Evolutionary conservation across 169 alveolate species (phyloP).

Genomic region (Plasmodium gonderi): DNA sequence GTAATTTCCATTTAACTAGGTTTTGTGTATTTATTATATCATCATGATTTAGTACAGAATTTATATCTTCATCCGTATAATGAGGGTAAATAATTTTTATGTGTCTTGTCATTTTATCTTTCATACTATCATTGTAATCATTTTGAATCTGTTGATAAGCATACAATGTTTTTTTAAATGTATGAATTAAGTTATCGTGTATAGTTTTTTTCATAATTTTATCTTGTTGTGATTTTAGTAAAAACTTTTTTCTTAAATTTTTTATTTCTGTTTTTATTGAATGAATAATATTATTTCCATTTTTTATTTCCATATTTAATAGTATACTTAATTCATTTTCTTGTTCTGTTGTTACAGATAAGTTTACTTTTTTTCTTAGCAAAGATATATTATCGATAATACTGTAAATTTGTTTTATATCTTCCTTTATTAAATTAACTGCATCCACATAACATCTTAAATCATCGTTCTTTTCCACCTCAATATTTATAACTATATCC

Average conservation of each 20-base stretch:
- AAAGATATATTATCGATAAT: slow-evolving; percentile 20
- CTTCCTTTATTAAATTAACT: slow-evolving; percentile 41
- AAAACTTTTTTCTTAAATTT: slow-evolving; percentile 30
- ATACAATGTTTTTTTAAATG: slow-evolving; percentile 65
- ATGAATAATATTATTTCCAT: slow-evolving; percentile 29
- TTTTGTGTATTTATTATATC: slow-evolving; percentile 65
- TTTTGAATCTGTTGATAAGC: slow-evolving; percentile 45
- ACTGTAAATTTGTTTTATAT: slow-evolving; percentile 21
- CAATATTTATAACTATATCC: slow-evolving; percentile 25
- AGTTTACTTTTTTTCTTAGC: slow-evolving; percentile 56
- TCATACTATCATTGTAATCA: slow-evolving; percentile 35
- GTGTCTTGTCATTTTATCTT: slow-evolving; percentile 64
- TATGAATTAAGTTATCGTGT: slow-evolving; percentile 56
- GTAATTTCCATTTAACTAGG: slow-evolving; percentile 68
- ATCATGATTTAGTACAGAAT: slow-evolving; percentile 51
- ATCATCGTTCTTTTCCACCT: slow-evolving; percentile 13
- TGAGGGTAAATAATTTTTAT: slow-evolving; percentile 67
- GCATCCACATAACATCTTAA: slow-evolving; percentile 42
- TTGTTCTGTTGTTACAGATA: slow-evolving; percentile 57
- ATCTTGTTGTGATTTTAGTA: slow-evolving; percentile 20
- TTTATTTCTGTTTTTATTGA: slow-evolving; percentile 51
- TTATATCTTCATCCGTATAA: slow-evolving; percentile 61
- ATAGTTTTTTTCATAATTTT: slow-evolving; percentile 50
- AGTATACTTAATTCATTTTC: slow-evolving; percentile 68
- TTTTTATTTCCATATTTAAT: slow-evolving; percentile 55